A percentile compares a stretch with the other conserved stretches of the same genome.
Conservation (phyloP, 2,329 filamentous ascomycete species). For the Fusarium decemcellulare region DNA sequence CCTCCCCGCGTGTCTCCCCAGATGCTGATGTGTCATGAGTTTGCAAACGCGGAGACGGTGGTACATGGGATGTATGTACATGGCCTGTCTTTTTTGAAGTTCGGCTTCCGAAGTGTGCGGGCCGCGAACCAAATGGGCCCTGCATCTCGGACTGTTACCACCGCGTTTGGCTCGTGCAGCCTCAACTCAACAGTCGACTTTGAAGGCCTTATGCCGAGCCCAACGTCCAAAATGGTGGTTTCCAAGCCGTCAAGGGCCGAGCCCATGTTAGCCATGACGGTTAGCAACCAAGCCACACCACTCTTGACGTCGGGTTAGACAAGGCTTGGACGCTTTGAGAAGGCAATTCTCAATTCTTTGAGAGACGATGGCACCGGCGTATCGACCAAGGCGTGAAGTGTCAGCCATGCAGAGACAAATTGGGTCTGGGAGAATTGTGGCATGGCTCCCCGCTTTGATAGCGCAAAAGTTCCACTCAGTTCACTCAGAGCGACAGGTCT, state of each 20-base stretch:
- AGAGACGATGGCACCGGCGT: slow-evolving; percentile 20
- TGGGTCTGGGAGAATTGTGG: slow-evolving; percentile 21
- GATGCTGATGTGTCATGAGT: slow-evolving; percentile 41
- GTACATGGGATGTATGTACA: slow-evolving; percentile 19
- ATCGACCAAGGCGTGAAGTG: slow-evolving; percentile 6
- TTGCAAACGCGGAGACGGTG: slow-evolving; percentile 28
- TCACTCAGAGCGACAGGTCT: slow-evolving; percentile 19
- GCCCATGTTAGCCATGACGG: slow-evolving; percentile 15
- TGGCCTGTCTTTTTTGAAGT: slow-evolving; percentile 8
- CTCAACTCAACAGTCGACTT: slow-evolving; percentile 23
- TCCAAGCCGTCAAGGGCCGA: slow-evolving; percentile 29
- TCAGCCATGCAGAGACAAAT: slow-evolving; percentile 13
- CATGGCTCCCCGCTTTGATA: slow-evolving; percentile 34
- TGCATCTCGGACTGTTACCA: slow-evolving; percentile 31
- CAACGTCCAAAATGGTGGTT: not conserved
- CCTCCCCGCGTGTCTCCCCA: slow-evolving; percentile 37
- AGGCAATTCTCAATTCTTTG: slow-evolving; percentile 29
- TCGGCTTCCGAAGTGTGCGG: slow-evolving; percentile 26
- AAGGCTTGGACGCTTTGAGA: slow-evolving; percentile 37
- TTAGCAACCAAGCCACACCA: slow-evolving; percentile 37
- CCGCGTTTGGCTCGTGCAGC: slow-evolving; percentile 31
- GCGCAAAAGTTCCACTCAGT: slow-evolving; percentile 41
- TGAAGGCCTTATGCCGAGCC: slow-evolving; percentile 19
- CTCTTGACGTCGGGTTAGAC: slow-evolving; percentile 10
- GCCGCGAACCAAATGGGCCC: slow-evolving; percentile 12